These are phyloP conservation scores for Termitomyces sp. DNA, from an alignment of 768 basidiomycete species.

Conservation along the genomic window DNA sequence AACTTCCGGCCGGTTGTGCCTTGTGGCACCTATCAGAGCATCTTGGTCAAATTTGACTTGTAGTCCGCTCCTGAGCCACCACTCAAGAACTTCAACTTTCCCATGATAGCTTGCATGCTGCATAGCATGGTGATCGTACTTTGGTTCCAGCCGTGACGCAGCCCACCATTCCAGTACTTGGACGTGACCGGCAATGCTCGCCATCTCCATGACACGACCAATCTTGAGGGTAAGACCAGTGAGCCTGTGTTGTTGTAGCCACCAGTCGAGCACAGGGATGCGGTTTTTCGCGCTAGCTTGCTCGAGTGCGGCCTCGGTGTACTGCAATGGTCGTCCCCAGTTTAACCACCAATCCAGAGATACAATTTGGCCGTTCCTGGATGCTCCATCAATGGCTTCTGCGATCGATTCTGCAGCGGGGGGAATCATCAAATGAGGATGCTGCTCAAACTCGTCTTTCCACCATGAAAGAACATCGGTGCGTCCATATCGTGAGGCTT, in stretches of 20 bases:
- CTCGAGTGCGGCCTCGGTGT: slow-evolving; percentile 79
- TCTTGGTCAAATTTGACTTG: slow-evolving; percentile 81
- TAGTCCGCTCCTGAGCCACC: slow-evolving; percentile 81
- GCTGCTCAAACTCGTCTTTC: slow-evolving; percentile 60
- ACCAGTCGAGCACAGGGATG: slow-evolving; percentile 80
- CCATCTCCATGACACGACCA: slow-evolving; percentile 84
- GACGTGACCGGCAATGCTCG: slow-evolving; percentile 75
- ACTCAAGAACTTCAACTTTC: slow-evolving; percentile 75
- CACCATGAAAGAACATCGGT: slow-evolving; percentile 79
- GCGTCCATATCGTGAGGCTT: slow-evolving; percentile 76
- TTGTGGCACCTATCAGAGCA: slow-evolving; percentile 74
- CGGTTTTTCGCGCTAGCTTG: slow-evolving; percentile 77
- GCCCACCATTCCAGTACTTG: slow-evolving; percentile 86
- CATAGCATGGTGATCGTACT: slow-evolving; percentile 75
- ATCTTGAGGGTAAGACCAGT: slow-evolving; percentile 67
- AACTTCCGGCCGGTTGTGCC: slow-evolving; percentile 78
- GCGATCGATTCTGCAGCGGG: slow-evolving; percentile 55
- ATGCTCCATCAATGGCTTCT: slow-evolving; percentile 78
- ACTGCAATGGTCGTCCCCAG: slow-evolving; percentile 65
- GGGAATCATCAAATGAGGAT: slow-evolving; percentile 56
- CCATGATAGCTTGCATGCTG: slow-evolving; percentile 80
- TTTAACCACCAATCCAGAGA: slow-evolving; percentile 83
- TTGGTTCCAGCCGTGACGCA: slow-evolving; percentile 70
- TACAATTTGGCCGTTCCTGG: slow-evolving; percentile 68
- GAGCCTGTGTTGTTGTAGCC: slow-evolving; percentile 58